A percentile compares a stretch with the other conserved stretches of the same genome.
These are phyloP conservation scores for Verticillium alfalfae DNA, from an alignment of 2,329 filamentous ascomycete genomes.

Conservation along the genomic window DNA sequence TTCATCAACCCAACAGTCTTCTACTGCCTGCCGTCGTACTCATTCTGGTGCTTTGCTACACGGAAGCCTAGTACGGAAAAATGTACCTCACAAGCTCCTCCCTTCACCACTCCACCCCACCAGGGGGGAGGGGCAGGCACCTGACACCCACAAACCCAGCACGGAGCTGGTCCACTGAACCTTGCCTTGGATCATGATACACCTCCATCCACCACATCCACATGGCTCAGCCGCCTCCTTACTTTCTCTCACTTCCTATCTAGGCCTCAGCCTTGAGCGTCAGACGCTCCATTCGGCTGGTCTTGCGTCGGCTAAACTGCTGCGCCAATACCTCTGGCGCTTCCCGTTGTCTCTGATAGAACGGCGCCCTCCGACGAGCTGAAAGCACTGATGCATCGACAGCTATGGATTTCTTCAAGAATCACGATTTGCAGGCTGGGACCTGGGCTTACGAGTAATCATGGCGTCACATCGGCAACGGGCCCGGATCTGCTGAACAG, in stretches of 20 bases:
- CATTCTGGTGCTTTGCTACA: no score
- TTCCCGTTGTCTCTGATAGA: neutral
- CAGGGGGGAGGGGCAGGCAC: neutral
- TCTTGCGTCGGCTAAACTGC: neutral
- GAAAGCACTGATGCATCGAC: neutral
- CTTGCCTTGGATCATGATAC: neutral
- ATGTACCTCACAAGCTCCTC: neutral
- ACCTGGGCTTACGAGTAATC: neutral
- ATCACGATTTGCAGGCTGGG: neutral
- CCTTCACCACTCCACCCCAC: neutral
- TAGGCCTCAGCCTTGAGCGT: neutral
- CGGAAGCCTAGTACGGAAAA: neutral
- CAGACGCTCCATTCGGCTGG: neutral
- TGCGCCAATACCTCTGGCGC: neutral
- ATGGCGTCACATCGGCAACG: neutral
- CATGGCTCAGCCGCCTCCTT: neutral
- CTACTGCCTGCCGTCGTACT: neutral
- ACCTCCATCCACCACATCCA: neutral
- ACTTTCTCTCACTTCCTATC: neutral
- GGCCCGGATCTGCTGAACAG: constrained; percentile 14
- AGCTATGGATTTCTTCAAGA: no score
- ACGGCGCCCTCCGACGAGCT: neutral
- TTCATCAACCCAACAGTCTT: neutral
- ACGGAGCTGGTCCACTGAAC: neutral
- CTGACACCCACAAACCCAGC: neutral